Conservation (phyloP, 2,329 filamentous ascomycete species). For the Fusarium odoratissimum region DNA sequence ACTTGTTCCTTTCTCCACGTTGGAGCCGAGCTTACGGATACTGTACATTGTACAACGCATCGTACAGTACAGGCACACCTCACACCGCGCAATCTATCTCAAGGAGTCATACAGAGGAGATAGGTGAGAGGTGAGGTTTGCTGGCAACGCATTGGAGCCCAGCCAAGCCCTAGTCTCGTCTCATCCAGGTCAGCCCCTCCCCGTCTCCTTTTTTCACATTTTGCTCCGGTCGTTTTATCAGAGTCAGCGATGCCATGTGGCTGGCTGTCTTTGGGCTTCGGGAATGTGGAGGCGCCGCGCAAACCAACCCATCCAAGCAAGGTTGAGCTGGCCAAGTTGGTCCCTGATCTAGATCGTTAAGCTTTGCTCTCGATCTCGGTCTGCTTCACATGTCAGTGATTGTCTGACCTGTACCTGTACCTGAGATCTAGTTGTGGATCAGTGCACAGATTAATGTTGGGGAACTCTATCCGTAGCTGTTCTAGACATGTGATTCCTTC, state of each 20-base stretch:
- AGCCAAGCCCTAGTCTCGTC: conserved; percentile 15
- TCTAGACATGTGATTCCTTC: conserved; percentile 25
- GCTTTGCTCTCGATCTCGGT: conserved; percentile 27
- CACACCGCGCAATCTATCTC: conserved; percentile 24
- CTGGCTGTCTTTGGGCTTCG: conserved; percentile 28
- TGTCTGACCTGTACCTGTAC: conserved; percentile 20
- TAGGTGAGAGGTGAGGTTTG: conserved; percentile 13
- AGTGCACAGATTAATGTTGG: conserved; percentile 1
- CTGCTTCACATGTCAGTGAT: conserved; percentile 37
- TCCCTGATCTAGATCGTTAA: conserved; percentile 34
- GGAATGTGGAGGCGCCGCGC: conserved; percentile 31
- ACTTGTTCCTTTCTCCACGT: conserved; percentile 23
- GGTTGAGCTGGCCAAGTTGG: conserved; percentile 1
- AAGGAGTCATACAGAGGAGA: not conserved
- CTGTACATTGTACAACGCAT: conserved; percentile 20
- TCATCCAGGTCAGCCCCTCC: conserved; percentile 14
- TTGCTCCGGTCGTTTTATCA: conserved; percentile 12
- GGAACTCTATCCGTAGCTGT: conserved; percentile 8
- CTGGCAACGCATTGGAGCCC: conserved; percentile 39
- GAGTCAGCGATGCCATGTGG: conserved; percentile 32
- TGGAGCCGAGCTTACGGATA: conserved; percentile 19
- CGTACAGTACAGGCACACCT: conserved; percentile 13
- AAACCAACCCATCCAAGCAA: conserved; percentile 10
- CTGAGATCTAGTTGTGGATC: conserved; percentile 31
- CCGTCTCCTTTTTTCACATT: conserved; percentile 12